These are phyloP conservation scores for Cladophialophora psammophila DNA, from an alignment of 2,329 filamentous ascomycete genomes.

Conservation along the genomic window DNA sequence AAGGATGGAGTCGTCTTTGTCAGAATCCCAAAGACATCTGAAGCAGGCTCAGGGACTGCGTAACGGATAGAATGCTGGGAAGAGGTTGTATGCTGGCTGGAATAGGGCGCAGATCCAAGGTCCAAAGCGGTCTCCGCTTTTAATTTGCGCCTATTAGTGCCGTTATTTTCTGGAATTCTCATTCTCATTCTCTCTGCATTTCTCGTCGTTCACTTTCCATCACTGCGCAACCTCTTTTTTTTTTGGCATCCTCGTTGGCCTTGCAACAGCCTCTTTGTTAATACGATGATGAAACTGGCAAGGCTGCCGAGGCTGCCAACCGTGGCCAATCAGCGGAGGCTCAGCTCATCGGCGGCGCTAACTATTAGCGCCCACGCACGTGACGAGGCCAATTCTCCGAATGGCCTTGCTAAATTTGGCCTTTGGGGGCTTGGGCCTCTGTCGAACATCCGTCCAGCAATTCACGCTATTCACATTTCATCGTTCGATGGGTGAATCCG, in stretches of 20 bases:
- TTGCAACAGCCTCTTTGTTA: neutral
- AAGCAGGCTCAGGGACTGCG: conserved; percentile 1
- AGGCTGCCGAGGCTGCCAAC: neutral
- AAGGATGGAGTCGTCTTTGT: conserved; percentile 23
- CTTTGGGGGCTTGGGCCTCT: conserved; percentile 14
- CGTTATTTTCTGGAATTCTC: neutral
- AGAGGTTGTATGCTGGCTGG: neutral
- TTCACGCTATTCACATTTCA: conserved; percentile 23
- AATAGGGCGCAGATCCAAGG: neutral
- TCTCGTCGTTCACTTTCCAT: neutral
- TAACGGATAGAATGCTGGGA: neutral
- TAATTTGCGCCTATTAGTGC: neutral
- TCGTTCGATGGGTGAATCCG: conserved; percentile 19
- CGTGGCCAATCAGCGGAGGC: neutral
- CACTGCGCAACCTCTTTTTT: neutral
- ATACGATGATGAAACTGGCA: neutral
- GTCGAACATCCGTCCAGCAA: conserved; percentile 19
- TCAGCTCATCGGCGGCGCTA: neutral
- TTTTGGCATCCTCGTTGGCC: neutral
- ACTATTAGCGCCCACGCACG: conserved; percentile 6
- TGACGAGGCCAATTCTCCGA: conserved; percentile 18
- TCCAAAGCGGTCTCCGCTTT: neutral
- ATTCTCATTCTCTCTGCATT: neutral
- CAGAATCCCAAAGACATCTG: conserved; percentile 10
- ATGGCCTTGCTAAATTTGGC: conserved; percentile 24